Evolutionary conservation across 768 basidiomycete genomes (phyloP), one percentile per base, ranked within the genome.

Genomic region (Leccinum incarnatum): DNA sequence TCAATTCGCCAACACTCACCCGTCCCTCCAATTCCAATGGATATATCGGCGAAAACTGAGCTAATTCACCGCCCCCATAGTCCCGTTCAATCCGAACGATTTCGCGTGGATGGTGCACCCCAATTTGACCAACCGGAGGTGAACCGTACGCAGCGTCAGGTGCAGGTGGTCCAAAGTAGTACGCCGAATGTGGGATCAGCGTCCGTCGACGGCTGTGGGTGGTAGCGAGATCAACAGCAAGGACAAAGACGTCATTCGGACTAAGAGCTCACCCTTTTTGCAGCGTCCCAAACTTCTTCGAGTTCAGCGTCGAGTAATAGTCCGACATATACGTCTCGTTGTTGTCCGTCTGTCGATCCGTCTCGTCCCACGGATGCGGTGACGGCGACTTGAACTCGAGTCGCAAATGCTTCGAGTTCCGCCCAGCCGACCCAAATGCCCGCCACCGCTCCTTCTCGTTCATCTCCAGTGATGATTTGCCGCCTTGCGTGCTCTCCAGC

Each of bases 11-110:
- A 52, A 23, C 40, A 77, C 91, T 68, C 67, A 96, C 95, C 72
- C 97, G 82, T 49, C 93, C 93, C 65, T 98, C 95, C 5, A 99
- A 79, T 72, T 99, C 97, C 45, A 95, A 75, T 1, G 93, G 95
- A 73, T 89, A 99, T 62, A 88, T 84, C 0, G 93, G 83, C 34
- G 91, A 82, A 72, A 99, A 97, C 74, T 98, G 96, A 30, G 87
- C 82, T 7, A 95, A 78, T 70, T 98, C 96, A 2, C 96, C 97
- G 1, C 87, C 87, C 14, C 79, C 83, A 71, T 97, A 99, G 72
- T 99, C 97, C 54, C 97, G 77, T 73, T 98, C 96, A 45, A 99
- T 78, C 48, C 96, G 81, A 53, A 99, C 77, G 58, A 99, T 84
- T 76, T 98, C 96, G 54, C 95, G 85, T 15, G 96, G 95, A 65